Conservation (phyloP, 805 yeast genomes). For the Hermanozyma aechmeae region DNA sequence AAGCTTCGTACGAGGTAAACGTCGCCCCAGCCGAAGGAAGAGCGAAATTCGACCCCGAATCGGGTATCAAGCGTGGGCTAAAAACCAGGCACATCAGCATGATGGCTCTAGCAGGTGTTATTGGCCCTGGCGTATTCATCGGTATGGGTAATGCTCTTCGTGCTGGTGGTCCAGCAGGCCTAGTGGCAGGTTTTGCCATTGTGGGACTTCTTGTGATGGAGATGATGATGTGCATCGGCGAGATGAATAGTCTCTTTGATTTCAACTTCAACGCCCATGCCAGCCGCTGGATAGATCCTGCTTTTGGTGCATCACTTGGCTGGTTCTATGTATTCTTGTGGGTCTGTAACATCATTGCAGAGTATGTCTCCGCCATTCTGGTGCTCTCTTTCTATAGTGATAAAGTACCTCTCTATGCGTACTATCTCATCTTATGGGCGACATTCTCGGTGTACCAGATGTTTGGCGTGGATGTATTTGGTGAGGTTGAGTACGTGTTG, state of each 20-base stretch:
- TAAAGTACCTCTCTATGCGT: slow-evolving; percentile 3
- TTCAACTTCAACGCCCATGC: slow-evolving; percentile 4
- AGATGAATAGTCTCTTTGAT: slow-evolving; percentile 2
- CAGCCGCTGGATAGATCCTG: slow-evolving; percentile 3
- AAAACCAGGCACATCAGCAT: slow-evolving; percentile 2
- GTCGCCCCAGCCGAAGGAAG: too few species aligned
- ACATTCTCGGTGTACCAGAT: slow-evolving; percentile 2
- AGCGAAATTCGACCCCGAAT: slow-evolving; percentile 3
- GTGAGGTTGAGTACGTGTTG: slow-evolving; percentile 2
- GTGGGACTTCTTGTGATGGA: slow-evolving; percentile 3
- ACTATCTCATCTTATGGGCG: slow-evolving; percentile 3
- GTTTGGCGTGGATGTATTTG: slow-evolving; percentile 4
- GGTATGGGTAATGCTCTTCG: too few species aligned
- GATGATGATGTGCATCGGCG: slow-evolving; percentile 4
- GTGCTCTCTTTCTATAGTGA: slow-evolving; percentile 2
- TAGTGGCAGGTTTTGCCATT: slow-evolving; percentile 4
- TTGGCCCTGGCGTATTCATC: slow-evolving; percentile 3
- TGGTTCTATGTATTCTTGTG: slow-evolving; percentile 4
- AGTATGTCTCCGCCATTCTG: slow-evolving; percentile 3
- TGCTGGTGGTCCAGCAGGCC: slow-evolving; percentile 4
- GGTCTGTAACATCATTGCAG: slow-evolving; percentile 3
- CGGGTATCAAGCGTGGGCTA: slow-evolving; percentile 1
- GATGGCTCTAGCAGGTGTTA: slow-evolving; percentile 4
- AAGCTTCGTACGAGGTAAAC: too few species aligned
- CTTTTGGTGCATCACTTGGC: slow-evolving; percentile 4